phyloP scores from a whole-genome alignment of 768 basidiomycete species.

The Artomyces pyxidatus region DNA sequence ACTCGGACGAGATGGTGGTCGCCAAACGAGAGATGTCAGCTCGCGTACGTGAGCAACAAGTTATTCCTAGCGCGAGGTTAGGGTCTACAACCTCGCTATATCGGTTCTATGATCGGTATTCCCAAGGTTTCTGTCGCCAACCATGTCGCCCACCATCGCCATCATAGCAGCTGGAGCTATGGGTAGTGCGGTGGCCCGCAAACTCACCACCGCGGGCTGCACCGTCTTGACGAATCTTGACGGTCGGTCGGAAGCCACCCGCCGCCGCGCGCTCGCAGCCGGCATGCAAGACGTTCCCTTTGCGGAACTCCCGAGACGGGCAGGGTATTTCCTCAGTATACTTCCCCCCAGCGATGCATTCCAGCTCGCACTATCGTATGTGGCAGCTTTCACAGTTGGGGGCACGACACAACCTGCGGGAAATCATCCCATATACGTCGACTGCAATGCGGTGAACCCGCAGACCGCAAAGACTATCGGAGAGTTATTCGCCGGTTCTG shows the following conservation, averaged over 20 bases:
- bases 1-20: no score
- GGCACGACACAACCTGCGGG: background rate
- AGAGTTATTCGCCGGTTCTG: conserved; percentile 31
- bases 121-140: background rate
- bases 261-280: conserved; percentile 39
- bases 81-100: background rate
- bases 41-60: no score
- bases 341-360: conserved; percentile 47
- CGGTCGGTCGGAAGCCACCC: conserved; percentile 43
- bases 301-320: conserved; percentile 27
- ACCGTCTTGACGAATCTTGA: conserved; percentile 48
- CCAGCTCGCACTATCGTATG: conserved; percentile 34
- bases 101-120: background rate
- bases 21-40: no score
- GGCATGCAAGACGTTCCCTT: conserved; percentile 39
- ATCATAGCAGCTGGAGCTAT: conserved; percentile 51
- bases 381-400: conserved; percentile 20
- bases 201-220: conserved; percentile 38
- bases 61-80: background rate
- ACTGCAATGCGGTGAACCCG: conserved; percentile 54
- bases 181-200: conserved; percentile 48
- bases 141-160: conserved; percentile 26
- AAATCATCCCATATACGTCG: conserved; percentile 33
- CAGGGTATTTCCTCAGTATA: conserved; percentile 46
- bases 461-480: conserved; percentile 41